phyloP scores from a whole-genome alignment of 2,329 filamentous ascomycete genomes.

The Pseudofabraea citricarpa region DNA sequence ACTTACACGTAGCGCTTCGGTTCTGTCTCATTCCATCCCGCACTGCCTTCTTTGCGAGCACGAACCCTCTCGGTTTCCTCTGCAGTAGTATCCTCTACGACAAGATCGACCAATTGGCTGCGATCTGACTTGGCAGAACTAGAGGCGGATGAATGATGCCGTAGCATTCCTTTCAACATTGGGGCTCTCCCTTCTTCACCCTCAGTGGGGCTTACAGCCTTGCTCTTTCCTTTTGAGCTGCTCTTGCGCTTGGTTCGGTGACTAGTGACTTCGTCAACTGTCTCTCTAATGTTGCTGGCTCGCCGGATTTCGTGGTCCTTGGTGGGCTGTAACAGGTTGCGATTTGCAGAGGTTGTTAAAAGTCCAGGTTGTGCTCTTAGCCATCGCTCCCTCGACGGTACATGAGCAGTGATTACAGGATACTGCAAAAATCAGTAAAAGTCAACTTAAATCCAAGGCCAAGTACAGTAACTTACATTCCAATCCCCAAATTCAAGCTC shows the following conservation, averaged over 20 bases:
- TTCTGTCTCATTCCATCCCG: conserved; percentile 53
- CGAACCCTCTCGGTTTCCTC: conserved; percentile 59
- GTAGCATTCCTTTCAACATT: conserved; percentile 31
- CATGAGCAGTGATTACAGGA: conserved; percentile 82
- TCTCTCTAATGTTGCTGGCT: conserved; percentile 33
- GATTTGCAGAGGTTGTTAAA: conserved; percentile 50
- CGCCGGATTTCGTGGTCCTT: conserved; percentile 27
- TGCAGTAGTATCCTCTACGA: conserved; percentile 59
- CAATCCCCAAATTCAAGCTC: conserved; percentile 81
- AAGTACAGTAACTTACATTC: conserved; percentile 64
- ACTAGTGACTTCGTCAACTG: conserved; percentile 27
- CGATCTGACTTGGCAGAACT: conserved; percentile 47
- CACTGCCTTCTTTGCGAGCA: conserved; percentile 56
- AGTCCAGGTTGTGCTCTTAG: conserved; percentile 45
- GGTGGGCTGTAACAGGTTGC: conserved; percentile 48
- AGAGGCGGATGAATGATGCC: conserved; percentile 42
- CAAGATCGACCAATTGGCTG: conserved; percentile 62
- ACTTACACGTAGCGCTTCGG: conserved; percentile 50
- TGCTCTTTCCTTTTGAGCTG: conserved; percentile 23
- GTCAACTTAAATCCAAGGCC: background rate
- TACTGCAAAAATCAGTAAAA: conserved; percentile 54
- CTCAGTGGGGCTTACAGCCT: conserved; percentile 13
- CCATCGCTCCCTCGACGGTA: conserved; percentile 68
- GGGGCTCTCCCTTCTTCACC: conserved; percentile 27
- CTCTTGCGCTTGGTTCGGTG: conserved; percentile 28